phyloP scores from a whole-genome alignment of 179 eudicot species.

The Beta corolliflora region DNA sequence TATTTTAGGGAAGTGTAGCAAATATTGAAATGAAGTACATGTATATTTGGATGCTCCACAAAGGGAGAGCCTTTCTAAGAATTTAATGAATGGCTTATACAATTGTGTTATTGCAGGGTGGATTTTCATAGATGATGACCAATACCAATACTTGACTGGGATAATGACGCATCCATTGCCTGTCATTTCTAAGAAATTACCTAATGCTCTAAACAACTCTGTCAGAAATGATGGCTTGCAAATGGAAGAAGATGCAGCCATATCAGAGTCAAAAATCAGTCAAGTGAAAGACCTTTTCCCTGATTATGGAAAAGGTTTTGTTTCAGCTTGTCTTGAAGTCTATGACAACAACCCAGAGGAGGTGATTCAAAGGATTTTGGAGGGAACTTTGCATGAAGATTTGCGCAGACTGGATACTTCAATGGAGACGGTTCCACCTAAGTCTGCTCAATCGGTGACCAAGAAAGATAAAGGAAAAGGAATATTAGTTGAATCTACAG shows the following conservation, averaged over 20 bases:
- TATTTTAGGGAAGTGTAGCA: too few relatives aligned
- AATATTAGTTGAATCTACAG: constrained; percentile 49
- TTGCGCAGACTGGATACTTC: constrained; percentile 61
- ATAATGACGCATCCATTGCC: constrained; percentile 49
- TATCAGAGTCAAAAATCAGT: constrained; percentile 81
- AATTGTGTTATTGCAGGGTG: constrained; percentile 58
- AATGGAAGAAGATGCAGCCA: constrained; percentile 66
- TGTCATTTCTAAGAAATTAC: constrained; percentile 26
- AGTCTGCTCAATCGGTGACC: constrained; percentile 35
- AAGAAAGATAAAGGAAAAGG: constrained; percentile 84
- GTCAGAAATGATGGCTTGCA: constrained; percentile 36
- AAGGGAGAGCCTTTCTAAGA: neutral
- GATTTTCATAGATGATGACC: constrained; percentile 74
- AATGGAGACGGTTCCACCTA: constrained; percentile 59
- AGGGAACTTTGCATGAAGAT: constrained; percentile 87
- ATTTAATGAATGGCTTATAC: constrained; percentile 1
- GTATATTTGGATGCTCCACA: neutral
- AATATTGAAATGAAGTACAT: neutral
- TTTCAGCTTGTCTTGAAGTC: constrained; percentile 86
- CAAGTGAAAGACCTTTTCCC: constrained; percentile 95
- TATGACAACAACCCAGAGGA: constrained; percentile 90
- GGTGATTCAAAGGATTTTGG: constrained; percentile 89
- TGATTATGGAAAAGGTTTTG: constrained; percentile 84
- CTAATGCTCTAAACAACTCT: constrained; percentile 32
- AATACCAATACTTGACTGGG: constrained; percentile 54